Evolutionary conservation across 768 basidiomycete species (phyloP).

Genomic region (Phanerochaete carnosa): DNA sequence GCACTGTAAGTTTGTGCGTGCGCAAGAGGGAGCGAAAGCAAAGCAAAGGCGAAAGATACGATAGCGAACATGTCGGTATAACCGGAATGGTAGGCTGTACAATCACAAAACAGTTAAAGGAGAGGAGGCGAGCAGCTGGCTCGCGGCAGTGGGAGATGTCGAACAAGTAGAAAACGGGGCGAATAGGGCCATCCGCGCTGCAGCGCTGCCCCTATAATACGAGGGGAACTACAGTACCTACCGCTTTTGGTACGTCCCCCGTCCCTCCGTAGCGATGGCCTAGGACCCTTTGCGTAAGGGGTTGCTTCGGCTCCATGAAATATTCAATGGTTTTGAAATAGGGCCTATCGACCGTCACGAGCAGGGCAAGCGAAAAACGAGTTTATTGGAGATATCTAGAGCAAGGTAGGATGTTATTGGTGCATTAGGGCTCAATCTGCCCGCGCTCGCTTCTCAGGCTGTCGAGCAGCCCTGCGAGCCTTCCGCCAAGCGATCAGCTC

Average conservation of each 20-base stretch:
- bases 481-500: conserved; percentile 65
- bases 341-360: not conserved
- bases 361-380: not conserved
- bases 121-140: not conserved
- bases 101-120: not conserved
- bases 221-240: not conserved
- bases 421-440: not conserved
- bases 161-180: not conserved
- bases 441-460: not conserved
- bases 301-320: not conserved
- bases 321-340: not conserved
- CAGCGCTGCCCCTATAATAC: not conserved
- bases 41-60: not conserved
- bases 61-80: not conserved
- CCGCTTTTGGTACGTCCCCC: not conserved
- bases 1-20: conserved; percentile 37
- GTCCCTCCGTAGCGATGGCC: not conserved
- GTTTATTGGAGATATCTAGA: not conserved
- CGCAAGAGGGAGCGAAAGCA: not conserved
- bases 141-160: not conserved
- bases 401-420: not conserved
- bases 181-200: not conserved
- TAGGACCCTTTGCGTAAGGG: not conserved
- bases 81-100: not conserved
- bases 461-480: conserved; percentile 15